These are phyloP conservation scores for Hymenoscyphus scutula DNA, from an alignment of 2,329 filamentous ascomycete species.

Conservation along the genomic window DNA sequence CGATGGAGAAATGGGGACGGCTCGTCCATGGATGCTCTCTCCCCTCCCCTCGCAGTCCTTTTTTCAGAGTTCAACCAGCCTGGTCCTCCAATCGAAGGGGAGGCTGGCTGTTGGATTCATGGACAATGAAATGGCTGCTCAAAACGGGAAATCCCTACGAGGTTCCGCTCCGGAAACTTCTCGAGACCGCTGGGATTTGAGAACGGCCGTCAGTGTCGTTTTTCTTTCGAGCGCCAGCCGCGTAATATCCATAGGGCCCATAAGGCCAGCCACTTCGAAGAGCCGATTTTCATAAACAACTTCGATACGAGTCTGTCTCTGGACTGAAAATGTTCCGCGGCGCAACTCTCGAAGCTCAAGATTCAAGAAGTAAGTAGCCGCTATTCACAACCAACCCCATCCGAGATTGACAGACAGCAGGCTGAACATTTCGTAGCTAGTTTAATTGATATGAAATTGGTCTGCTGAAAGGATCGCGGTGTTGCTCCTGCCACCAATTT, in stretches of 20 bases:
- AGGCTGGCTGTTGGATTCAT: too few species aligned
- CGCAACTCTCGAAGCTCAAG: too few species aligned
- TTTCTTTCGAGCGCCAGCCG: background rate
- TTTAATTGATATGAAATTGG: background rate
- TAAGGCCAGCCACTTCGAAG: background rate
- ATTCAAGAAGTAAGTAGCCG: background rate
- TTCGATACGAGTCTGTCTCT: background rate
- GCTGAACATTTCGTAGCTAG: background rate
- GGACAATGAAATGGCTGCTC: background rate
- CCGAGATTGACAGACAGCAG: background rate
- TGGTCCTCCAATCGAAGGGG: too few species aligned
- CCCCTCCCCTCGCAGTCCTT: too few species aligned
- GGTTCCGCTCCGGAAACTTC: background rate
- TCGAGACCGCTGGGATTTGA: background rate
- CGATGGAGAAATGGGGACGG: too few species aligned
- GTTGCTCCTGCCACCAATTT: too few species aligned
- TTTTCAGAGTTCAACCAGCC: too few species aligned
- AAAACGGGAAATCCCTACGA: background rate
- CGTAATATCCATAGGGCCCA: slow-evolving; percentile 1
- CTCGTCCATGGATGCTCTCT: too few species aligned
- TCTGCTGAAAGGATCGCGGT: too few species aligned
- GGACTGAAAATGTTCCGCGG: background rate
- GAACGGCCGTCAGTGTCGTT: background rate
- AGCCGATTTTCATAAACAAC: background rate
- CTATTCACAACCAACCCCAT: background rate